Conservation (phyloP, 1,284 basidiomycete genomes). For the Cryptococcus sp. region DNA sequence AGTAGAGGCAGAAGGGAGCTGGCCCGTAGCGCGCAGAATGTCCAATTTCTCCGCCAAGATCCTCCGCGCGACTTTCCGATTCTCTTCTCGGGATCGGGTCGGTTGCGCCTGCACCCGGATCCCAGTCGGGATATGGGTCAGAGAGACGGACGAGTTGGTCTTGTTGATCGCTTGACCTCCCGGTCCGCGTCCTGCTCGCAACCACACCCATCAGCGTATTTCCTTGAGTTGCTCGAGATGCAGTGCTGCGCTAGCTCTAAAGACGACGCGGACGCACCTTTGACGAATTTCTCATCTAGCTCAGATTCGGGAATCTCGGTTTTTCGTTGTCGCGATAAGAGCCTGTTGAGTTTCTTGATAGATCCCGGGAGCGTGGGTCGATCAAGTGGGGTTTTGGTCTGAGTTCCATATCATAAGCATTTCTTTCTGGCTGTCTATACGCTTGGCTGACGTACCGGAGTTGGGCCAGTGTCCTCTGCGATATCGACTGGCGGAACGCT, state of each 20-base stretch:
- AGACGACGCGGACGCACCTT: slow-evolving; percentile 33
- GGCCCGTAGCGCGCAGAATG: slow-evolving; percentile 31
- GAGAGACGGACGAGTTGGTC: slow-evolving; percentile 53
- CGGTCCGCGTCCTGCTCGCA: slow-evolving; percentile 49
- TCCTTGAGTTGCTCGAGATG: not conserved
- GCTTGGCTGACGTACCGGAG: no score
- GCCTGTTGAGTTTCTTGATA: slow-evolving; percentile 46
- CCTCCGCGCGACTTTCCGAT: slow-evolving; percentile 50
- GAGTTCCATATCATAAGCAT: not conserved
- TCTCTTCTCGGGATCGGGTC: slow-evolving; percentile 53
- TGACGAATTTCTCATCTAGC: slow-evolving; percentile 51
- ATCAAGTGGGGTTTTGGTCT: slow-evolving; percentile 1
- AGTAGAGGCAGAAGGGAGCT: slow-evolving; percentile 25
- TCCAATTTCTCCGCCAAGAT: slow-evolving; percentile 50
- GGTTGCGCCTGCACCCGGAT: slow-evolving; percentile 55
- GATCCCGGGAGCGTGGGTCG: slow-evolving; percentile 33
- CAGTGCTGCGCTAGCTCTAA: not conserved
- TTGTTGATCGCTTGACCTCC: slow-evolving; percentile 57
- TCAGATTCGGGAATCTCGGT: slow-evolving; percentile 46
- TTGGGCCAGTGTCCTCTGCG: not conserved
- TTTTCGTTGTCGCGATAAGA: slow-evolving; percentile 30
- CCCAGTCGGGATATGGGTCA: slow-evolving; percentile 54
- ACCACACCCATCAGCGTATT: not conserved
- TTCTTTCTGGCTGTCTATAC: no score
- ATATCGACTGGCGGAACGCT: not conserved